Evolutionary conservation across 208 protist genomes (phyloP), one percentile per base, ranked within the genome.

Genomic region (Herpetomonas muscarum): DNA sequence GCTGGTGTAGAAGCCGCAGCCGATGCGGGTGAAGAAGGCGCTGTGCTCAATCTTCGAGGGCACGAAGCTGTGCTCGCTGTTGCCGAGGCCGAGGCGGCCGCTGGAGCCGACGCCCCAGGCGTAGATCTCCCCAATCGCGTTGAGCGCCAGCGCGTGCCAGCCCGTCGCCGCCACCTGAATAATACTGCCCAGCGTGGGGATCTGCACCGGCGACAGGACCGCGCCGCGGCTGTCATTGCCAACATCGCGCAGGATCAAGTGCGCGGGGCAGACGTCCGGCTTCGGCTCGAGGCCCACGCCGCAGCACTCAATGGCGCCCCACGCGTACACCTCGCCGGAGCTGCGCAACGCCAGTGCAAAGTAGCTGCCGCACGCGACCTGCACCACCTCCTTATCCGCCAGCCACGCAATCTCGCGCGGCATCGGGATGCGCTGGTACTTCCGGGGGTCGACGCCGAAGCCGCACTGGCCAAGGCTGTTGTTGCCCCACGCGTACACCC

Each of bases 231-330:
- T 83, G 24, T 88, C 78, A 19, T 65, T 61, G 47, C 61, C 71
- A 32, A 89, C 21, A 30, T 59, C 45, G 3, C 53, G 57, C 70
- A 82, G 85, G 44, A 89, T 69, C 59, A 93, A 57, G 46, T 75
- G 67, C 29, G 52, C 17, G 1, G 81, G 79, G 26, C 85, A 65
- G 12, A 71, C 31, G n/a, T 78, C 52, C 37, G 56, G 39, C 21
- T 61, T 39, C 15, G 80, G 82, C 45, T 85, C 58, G 26, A 81
- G 47, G n/a, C 82, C 86, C 21, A 85, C 48, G 12, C 86, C 86
- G 56, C 82, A 88, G 76, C 86, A 93, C 57, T 93, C 86, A 48
- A 90, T 76, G 24, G 44, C 69, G 45, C 87, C 87, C 87, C 87
- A 94, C 49, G 69, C 79, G 60, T 88, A 94, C 44, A 94, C 83